A percentile compares a stretch with the other conserved stretches of the same genome.
These are phyloP conservation scores for Claviceps capensis DNA, from an alignment of 2,329 filamentous ascomycete genomes.

Conservation along the genomic window DNA sequence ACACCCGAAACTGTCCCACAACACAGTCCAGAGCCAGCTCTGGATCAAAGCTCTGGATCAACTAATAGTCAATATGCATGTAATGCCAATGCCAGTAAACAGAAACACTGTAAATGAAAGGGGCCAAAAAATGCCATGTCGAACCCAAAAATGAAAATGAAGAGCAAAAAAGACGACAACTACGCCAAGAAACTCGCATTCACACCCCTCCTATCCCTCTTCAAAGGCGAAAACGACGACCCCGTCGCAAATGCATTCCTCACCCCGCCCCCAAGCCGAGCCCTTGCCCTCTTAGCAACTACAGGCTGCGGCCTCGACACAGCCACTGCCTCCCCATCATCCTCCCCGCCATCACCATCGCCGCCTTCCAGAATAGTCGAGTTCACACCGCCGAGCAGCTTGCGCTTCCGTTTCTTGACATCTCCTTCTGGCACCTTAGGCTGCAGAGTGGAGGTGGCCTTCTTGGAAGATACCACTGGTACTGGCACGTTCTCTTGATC, in stretches of 20 bases:
- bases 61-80: no score
- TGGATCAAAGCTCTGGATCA: background rate
- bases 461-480: background rate
- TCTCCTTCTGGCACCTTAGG: conserved; percentile 18
- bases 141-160: background rate
- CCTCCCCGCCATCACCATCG: conserved; percentile 50
- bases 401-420: conserved; percentile 57
- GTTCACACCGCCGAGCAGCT: conserved; percentile 47
- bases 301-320: background rate
- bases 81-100: background rate
- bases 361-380: conserved; percentile 62
- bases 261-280: conserved; percentile 14
- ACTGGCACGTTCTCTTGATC: conserved; percentile 18
- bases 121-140: background rate
- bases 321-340: conserved; percentile 33
- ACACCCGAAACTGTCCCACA: background rate
- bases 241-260: conserved; percentile 36
- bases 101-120: background rate
- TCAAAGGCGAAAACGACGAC: conserved; percentile 55
- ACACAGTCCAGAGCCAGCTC: background rate
- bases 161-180: background rate
- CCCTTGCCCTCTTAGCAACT: conserved; percentile 4
- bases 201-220: conserved; percentile 51
- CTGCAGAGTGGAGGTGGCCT: conserved; percentile 7
- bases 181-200: conserved; percentile 46